Evolutionary conservation across 2,329 filamentous ascomycete genomes (phyloP).

Genomic region (Colletotrichum costaricense): DNA sequence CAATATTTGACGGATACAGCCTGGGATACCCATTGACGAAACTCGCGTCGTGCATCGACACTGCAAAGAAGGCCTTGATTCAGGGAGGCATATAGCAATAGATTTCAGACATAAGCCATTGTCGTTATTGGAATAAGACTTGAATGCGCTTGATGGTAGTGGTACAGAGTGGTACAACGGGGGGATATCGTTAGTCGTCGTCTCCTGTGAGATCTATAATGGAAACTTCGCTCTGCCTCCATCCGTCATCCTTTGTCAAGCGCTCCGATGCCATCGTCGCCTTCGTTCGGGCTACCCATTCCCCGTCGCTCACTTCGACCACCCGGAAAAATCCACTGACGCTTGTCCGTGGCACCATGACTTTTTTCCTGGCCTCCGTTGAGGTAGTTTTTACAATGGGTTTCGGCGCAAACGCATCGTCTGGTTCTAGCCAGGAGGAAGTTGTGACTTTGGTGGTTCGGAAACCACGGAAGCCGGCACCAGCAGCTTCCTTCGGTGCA

Average conservation of each 20-base stretch:
- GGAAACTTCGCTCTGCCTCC: conserved; percentile 24
- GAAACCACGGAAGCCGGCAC: neutral
- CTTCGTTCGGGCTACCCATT: conserved; percentile 39
- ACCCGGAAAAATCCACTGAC: conserved; percentile 53
- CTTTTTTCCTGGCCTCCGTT: conserved; percentile 44
- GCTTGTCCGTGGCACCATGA: conserved; percentile 49
- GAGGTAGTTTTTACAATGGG: neutral
- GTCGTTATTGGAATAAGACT: neutral
- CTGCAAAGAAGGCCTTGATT: neutral
- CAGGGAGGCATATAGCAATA: conserved; percentile 2
- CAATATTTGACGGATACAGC: neutral
- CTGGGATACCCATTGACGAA: conserved; percentile 24
- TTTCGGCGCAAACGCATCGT: conserved; percentile 23
- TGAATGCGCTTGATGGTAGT: neutral
- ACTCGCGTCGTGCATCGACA: neutral
- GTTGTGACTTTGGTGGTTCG: neutral
- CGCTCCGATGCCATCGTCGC: neutral
- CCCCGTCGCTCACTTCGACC: conserved; percentile 45
- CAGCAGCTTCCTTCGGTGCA: neutral
- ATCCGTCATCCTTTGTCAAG: neutral
- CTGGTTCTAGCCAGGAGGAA: neutral
- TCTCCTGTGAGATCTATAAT: conserved; percentile 36
- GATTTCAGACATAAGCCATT: neutral
- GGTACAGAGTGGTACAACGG: no score
- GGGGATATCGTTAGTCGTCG: neutral